phyloP scores from a whole-genome alignment of 2,329 filamentous ascomycete species.

The Fusarium sp. region DNA sequence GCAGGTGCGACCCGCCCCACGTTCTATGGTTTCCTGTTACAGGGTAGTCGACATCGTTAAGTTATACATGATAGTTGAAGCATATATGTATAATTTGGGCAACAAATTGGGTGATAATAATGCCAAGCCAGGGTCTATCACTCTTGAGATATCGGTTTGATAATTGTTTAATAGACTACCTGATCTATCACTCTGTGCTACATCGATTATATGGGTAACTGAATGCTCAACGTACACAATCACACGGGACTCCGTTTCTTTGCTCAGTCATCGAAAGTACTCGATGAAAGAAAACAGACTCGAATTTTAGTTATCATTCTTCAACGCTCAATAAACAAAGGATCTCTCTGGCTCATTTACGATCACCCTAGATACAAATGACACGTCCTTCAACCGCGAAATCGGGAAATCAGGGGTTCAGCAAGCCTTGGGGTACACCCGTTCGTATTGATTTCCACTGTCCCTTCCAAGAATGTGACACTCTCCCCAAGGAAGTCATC shows the following conservation, averaged over 20 bases:
- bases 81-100: background rate
- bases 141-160: too few species aligned
- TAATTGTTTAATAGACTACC: too few species aligned
- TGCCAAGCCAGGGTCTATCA: too few species aligned
- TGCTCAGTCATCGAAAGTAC: too few species aligned
- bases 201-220: too few species aligned
- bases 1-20: background rate
- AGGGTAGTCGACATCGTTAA: constrained; percentile 5
- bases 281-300: background rate
- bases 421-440: constrained; percentile 1
- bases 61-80: too few species aligned
- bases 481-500: constrained; percentile 5
- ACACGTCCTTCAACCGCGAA: constrained; percentile 5
- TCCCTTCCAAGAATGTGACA: constrained; percentile 32
- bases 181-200: too few species aligned
- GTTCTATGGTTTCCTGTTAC: background rate
- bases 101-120: background rate
- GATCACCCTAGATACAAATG: constrained; percentile 26
- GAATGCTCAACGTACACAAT: too few species aligned
- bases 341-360: constrained; percentile 10
- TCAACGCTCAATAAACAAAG: constrained; percentile 17
- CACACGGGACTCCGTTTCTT: too few species aligned
- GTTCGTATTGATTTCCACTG: constrained; percentile 36
- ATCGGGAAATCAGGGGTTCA: constrained; percentile 4
- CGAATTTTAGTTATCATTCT: background rate